Base-by-base conservation (phyloP, 306 rosid genomes). In the Cajanus cajan region DNA sequence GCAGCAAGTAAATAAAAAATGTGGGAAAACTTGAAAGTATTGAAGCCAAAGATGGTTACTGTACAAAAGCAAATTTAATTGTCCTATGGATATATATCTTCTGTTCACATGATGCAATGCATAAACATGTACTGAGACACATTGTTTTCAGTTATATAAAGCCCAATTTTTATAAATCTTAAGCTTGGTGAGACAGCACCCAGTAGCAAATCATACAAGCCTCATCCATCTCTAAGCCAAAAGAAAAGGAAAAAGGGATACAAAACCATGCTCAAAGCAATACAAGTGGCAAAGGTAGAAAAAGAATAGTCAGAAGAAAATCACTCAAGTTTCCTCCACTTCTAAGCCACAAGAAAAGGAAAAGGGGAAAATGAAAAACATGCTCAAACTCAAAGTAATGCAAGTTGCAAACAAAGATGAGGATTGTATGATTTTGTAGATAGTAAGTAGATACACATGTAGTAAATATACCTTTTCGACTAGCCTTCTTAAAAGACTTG, bases 401-500 rank as follows among this genome's bases (percentile, higher is more conserved):
- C 4, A 19, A 15, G 22, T 21, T 43, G 67, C 22, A 73, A 57
- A 13, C 10, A 6, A 4, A 66, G 40, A 48, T 59, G 70, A 83
- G 28, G 19, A 68, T 39, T 37, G 59, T 48, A 43, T n/a, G 28
- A 67, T 54, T 21, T 47, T 18, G n/a, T 55, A 8, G 55, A 51
- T 77, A 61, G 25, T 7, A 21, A 21, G 61, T 41, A 44, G 64
- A 14, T 47, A 68, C 36, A 63, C 68, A 74, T 10, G 39, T 59
- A 54, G 68, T 43, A 43, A 54, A 52, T 25, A 77, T 87, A 92
- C 98, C 98, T 90, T 91, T 87, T 62, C 45, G 74, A 80, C 93
- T 84, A 80, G 96, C 97, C 66, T 68, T 78, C 86, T 85, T 84
- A 83, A 95, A 91, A 82, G 91, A 86, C 74, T 89, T 92, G 12